Evolutionary conservation across 768 basidiomycete species (phyloP).

Genomic region (Mycena floridula): DNA sequence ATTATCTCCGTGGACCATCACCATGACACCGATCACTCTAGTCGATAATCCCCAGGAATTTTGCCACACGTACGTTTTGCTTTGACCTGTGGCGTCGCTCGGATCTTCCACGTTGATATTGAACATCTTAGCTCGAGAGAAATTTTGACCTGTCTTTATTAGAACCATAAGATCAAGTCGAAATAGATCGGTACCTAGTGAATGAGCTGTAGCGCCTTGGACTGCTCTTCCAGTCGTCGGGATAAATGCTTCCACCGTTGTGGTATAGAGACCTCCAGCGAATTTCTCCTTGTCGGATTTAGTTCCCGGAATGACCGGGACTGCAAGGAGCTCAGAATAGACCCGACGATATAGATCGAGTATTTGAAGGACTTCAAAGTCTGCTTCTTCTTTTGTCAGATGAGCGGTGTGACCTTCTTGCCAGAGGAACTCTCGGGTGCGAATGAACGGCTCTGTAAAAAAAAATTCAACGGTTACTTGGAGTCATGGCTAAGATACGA

Average conservation of each 20-base stretch:
- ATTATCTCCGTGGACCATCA: constrained; percentile 98
- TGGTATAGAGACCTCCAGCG: constrained; percentile 96
- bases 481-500: constrained; percentile 20
- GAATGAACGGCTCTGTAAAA: constrained; percentile 95
- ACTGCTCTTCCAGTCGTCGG: constrained; percentile 96
- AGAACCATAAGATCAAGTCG: no score
- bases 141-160: constrained; percentile 99
- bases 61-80: constrained; percentile 92
- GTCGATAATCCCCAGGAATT: constrained; percentile 98
- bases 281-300: constrained; percentile 99
- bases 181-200: no score
- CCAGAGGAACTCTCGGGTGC: constrained; percentile 99
- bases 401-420: constrained; percentile 99
- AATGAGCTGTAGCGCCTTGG: constrained; percentile 96
- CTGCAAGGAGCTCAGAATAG: constrained; percentile 94
- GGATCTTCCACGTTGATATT: constrained; percentile 97
- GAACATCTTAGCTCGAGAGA: constrained; percentile 95
- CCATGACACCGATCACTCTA: constrained; percentile 96
- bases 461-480: not conserved
- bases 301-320: constrained; percentile 93
- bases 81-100: constrained; percentile 55
- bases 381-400: constrained; percentile 85
- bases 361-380: constrained; percentile 86
- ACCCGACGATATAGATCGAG: constrained; percentile 94
- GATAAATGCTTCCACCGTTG: constrained; percentile 96